phyloP scores from a whole-genome alignment of 192 early-diverging fungal species.

The Phlyctochytrium planicorne region DNA sequence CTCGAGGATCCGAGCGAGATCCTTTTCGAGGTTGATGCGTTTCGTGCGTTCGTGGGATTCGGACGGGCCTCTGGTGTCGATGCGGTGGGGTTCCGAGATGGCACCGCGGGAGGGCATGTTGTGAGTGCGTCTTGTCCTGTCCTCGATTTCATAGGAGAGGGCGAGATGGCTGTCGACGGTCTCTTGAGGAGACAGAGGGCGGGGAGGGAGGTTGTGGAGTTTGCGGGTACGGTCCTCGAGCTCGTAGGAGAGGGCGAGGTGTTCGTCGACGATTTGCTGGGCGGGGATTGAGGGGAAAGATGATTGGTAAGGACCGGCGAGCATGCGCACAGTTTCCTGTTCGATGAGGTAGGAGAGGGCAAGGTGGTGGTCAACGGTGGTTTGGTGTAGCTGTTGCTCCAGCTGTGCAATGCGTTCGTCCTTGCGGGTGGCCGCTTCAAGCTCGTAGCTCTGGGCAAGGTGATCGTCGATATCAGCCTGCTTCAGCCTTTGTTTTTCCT shows the following conservation, averaged over 20 bases:
- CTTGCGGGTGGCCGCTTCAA: background rate
- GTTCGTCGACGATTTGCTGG: constrained; percentile 1
- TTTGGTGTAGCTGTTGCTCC: constrained; percentile 1
- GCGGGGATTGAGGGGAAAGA: no score
- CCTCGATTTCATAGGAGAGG: background rate
- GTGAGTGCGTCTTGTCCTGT: background rate
- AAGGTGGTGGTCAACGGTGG: constrained; percentile 10
- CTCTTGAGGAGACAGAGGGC: no score
- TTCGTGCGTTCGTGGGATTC: no score
- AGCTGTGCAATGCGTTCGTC: no score
- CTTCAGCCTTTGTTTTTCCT: background rate
- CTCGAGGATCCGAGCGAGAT: no score
- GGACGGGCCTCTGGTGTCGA: no score
- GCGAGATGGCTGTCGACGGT: constrained; percentile 2
- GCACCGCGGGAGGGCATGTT: no score
- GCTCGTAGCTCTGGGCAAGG: background rate
- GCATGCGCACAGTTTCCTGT: background rate
- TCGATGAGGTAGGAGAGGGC: constrained; percentile 14
- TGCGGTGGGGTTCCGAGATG: no score
- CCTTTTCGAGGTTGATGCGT: no score
- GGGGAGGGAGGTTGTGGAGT: no score
- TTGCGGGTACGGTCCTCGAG: background rate
- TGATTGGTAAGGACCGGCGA: no score
- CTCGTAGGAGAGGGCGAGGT: background rate
- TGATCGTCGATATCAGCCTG: background rate